Evolutionary conservation across 805 yeast species (phyloP).

Genomic region (Yarrowia alimentaria): DNA sequence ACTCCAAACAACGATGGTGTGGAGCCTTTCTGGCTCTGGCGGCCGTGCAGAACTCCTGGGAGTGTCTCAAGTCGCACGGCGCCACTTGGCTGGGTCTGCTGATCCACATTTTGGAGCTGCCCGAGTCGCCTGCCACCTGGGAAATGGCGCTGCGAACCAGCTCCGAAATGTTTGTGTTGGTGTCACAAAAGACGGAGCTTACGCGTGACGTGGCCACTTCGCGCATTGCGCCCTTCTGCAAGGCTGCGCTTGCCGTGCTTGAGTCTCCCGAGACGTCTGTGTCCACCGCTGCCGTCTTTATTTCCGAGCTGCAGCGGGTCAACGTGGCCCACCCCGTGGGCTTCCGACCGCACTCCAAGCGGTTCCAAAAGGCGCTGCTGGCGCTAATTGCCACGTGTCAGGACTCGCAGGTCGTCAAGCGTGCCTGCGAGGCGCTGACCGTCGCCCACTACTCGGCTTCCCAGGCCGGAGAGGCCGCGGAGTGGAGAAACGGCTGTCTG

Average conservation of each 20-base stretch:
- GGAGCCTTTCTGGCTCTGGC: slow-evolving; percentile 41
- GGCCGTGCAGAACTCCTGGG: slow-evolving; percentile 35
- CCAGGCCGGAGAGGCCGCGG: slow-evolving; percentile 50
- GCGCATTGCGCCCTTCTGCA: slow-evolving; percentile 61
- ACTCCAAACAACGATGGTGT: slow-evolving; percentile 41
- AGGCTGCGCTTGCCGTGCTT: slow-evolving; percentile 48
- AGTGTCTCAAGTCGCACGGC: slow-evolving; percentile 42
- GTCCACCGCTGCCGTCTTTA: slow-evolving; percentile 42
- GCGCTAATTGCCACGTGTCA: slow-evolving; percentile 39
- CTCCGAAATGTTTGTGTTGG: slow-evolving; percentile 32
- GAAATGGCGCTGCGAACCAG: slow-evolving; percentile 37
- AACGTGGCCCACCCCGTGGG: slow-evolving; percentile 67
- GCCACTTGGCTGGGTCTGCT: slow-evolving; percentile 41
- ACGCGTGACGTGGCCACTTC: slow-evolving; percentile 84
- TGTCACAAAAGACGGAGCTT: slow-evolving; percentile 75
- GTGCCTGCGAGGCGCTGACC: slow-evolving; percentile 53
- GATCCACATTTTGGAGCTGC: slow-evolving; percentile 42
- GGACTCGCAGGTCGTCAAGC: slow-evolving; percentile 42
- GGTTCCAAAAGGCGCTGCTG: slow-evolving; percentile 50
- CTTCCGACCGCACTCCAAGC: slow-evolving; percentile 73
- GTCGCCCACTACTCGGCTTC: slow-evolving; percentile 54
- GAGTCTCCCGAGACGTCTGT: slow-evolving; percentile 44
- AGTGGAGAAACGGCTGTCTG: slow-evolving; percentile 50
- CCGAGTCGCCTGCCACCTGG: slow-evolving; percentile 39
- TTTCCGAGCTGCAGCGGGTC: slow-evolving; percentile 43